These are phyloP conservation scores for Chalciporus sphaerocephalus DNA, from an alignment of 768 basidiomycete genomes.

Conservation along the genomic window DNA sequence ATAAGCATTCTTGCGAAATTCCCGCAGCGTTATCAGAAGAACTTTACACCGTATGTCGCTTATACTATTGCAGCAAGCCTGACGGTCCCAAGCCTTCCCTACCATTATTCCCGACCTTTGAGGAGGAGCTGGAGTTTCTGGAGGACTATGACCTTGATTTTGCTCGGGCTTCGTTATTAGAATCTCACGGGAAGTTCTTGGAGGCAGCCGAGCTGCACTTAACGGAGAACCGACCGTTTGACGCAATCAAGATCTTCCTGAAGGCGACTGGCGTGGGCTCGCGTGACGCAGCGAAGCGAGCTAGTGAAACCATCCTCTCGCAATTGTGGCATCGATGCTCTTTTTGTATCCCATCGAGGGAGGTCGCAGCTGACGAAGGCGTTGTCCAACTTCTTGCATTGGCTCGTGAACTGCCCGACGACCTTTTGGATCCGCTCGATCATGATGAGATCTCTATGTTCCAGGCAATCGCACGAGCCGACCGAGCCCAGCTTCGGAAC, in stretches of 20 bases:
- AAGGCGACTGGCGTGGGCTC: conserved; percentile 30
- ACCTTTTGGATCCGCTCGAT: conserved; percentile 4
- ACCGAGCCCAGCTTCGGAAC: conserved; percentile 25
- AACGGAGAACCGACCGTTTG: conserved; percentile 40
- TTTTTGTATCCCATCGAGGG: conserved; percentile 31
- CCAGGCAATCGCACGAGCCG: conserved; percentile 25
- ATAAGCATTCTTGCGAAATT: conserved; percentile 32
- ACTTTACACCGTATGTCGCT: conserved; percentile 43
- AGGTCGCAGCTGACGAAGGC: not conserved
- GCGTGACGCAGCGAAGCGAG: conserved; percentile 30
- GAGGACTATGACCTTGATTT: conserved; percentile 50
- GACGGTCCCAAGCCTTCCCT: conserved; percentile 33
- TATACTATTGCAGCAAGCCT: conserved; percentile 40
- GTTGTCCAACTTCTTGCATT: conserved; percentile 26
- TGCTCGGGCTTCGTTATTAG: conserved; percentile 44
- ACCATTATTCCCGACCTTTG: conserved; percentile 45
- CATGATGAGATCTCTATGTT: conserved; percentile 31
- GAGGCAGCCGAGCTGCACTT: conserved; percentile 55
- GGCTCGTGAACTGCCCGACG: conserved; percentile 11
- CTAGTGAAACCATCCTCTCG: conserved; percentile 37
- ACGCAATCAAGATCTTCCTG: conserved; percentile 47
- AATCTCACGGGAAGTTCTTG: conserved; percentile 35
- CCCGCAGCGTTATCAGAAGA: conserved; percentile 26
- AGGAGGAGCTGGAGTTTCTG: conserved; percentile 55
- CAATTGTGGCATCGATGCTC: conserved; percentile 45